phyloP scores from a whole-genome alignment of 441 rosid genomes.

The Euphorbia corollata region DNA sequence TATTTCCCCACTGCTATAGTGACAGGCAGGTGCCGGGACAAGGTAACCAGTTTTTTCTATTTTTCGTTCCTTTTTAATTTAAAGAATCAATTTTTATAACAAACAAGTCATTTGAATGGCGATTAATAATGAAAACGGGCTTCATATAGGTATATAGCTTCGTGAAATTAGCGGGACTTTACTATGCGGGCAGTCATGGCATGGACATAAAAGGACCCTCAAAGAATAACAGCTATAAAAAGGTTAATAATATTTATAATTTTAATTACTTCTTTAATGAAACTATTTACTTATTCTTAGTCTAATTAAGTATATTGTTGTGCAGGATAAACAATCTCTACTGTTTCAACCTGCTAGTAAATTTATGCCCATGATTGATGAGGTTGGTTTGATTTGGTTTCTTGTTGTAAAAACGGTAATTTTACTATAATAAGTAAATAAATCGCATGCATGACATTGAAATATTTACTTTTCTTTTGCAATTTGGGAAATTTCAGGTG shows the following conservation, averaged over 20 bases:
- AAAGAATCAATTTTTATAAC: neutral
- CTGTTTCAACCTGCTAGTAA: slow-evolving; percentile 62
- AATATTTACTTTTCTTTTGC: neutral
- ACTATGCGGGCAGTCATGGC: slow-evolving; percentile 97
- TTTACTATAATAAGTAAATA: neutral
- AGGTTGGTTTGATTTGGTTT: slow-evolving; percentile 26
- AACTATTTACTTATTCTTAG: no score
- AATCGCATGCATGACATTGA: slow-evolving; percentile 16
- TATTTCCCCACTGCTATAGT: slow-evolving; percentile 83
- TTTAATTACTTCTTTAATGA: no score
- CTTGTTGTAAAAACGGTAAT: no score
- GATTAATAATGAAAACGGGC: no score
- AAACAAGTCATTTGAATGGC: no score
- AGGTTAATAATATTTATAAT: slow-evolving; percentile 2
- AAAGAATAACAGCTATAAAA: slow-evolving; percentile 39
- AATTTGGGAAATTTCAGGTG: slow-evolving; percentile 37
- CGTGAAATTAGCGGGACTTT: slow-evolving; percentile 66
- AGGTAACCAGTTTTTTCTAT: slow-evolving; percentile 26
- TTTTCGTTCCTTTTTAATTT: no score
- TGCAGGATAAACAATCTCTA: slow-evolving; percentile 36
- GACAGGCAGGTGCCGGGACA: slow-evolving; percentile 85
- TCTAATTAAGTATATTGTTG: neutral
- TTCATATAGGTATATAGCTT: slow-evolving; percentile 57
- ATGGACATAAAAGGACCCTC: slow-evolving; percentile 96
- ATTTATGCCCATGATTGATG: slow-evolving; percentile 52